Evolutionary conservation across 345 rosid species (phyloP).

Genomic region (Erodium maritimum): DNA sequence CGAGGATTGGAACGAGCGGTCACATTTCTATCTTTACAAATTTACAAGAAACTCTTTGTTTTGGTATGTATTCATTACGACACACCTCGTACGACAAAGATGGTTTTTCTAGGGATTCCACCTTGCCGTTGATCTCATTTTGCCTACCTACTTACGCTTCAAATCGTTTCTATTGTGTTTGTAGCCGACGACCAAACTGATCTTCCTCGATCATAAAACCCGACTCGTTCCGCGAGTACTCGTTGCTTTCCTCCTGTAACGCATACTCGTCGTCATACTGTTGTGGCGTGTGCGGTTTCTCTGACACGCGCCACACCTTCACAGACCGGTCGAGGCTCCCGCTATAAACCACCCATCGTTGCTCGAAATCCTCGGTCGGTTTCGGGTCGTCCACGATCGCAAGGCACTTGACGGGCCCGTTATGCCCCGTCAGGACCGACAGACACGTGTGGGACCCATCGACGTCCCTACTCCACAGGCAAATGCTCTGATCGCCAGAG

Average conservation of each 20-base stretch:
- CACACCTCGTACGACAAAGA: too few relatives aligned
- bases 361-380: conserved; percentile 9
- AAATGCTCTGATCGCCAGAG: conserved; percentile 68
- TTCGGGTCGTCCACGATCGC: conserved; percentile 55
- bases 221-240: background rate
- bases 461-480: conserved; percentile 55
- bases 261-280: conserved; percentile 8
- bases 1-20: too few relatives aligned
- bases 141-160: too few relatives aligned
- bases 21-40: too few relatives aligned
- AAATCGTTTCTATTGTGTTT: too few relatives aligned
- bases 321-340: conserved; percentile 89
- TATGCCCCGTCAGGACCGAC: conserved; percentile 58
- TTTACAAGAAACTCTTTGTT: too few relatives aligned
- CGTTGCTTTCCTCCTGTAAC: too few relatives aligned
- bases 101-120: too few relatives aligned
- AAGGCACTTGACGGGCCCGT: conserved; percentile 83
- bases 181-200: too few relatives aligned
- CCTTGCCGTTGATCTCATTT: too few relatives aligned
- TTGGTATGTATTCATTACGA: too few relatives aligned
- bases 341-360: conserved; percentile 72
- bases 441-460: conserved; percentile 43
- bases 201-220: too few relatives aligned
- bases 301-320: conserved; percentile 79
- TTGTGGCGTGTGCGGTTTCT: conserved; percentile 27